Conservation (phyloP, 78 protist genomes). For the Cavenderia fasciculata region DNA sequence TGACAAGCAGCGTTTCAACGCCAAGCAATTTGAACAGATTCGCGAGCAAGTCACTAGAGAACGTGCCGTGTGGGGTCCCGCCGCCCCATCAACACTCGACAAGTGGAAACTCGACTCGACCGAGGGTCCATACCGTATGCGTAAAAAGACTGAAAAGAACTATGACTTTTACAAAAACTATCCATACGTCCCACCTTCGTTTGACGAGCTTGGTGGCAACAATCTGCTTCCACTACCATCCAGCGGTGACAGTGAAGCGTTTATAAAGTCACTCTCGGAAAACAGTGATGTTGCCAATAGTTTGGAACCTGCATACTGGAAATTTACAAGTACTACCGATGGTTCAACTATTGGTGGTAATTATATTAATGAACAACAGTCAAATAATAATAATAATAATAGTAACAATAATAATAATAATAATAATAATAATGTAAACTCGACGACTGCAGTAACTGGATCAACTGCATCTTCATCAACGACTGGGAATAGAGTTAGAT, state of each 20-base stretch:
- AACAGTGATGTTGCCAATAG: conserved; percentile 57
- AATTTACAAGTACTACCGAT: conserved; percentile 28
- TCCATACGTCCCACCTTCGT: conserved; percentile 58
- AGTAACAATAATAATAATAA: background rate
- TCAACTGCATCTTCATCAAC: too few species aligned
- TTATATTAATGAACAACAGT: too few species aligned
- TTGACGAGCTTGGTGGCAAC: conserved; percentile 30
- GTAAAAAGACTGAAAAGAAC: conserved; percentile 78
- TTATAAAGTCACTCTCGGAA: too few species aligned
- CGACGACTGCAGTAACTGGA: background rate
- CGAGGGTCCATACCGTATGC: conserved; percentile 79
- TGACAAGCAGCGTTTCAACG: conserved; percentile 66
- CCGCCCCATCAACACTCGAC: conserved; percentile 45
- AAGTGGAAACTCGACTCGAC: conserved; percentile 80
- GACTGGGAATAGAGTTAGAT: too few species aligned
- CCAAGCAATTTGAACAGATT: conserved; percentile 61
- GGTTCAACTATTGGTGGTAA: too few species aligned
- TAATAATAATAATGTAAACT: too few species aligned
- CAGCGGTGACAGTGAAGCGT: conserved; percentile 19
- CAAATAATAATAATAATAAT: background rate
- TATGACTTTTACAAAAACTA: conserved; percentile 60
- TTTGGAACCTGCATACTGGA: conserved; percentile 71
- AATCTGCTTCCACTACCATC: conserved; percentile 51
- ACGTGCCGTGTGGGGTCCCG: conserved; percentile 77
- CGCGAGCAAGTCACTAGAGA: conserved; percentile 65